These are phyloP conservation scores for Vicia faba DNA, from an alignment of 306 rosid species.

Conservation along the genomic window DNA sequence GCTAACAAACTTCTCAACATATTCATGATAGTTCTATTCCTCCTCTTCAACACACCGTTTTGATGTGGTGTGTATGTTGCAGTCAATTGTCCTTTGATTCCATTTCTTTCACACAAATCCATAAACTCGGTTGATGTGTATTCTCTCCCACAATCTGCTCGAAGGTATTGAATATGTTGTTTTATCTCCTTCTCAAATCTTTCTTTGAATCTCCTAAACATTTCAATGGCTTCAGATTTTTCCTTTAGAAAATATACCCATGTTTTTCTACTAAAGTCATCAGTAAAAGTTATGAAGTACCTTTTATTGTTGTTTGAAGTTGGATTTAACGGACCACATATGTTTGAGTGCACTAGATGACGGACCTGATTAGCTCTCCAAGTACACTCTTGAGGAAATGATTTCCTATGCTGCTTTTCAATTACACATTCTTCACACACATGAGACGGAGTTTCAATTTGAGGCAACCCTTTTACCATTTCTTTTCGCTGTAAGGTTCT, in stretches of 20 bases:
- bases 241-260: neutral
- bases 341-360: neutral
- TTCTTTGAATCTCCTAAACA: slow-evolving; percentile 8
- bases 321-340: neutral
- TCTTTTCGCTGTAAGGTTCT: slow-evolving; percentile 3
- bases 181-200: neutral
- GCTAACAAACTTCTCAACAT: no score
- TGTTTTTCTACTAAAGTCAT: no score
- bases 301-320: neutral
- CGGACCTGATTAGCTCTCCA: neutral
- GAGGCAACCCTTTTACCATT: slow-evolving; percentile 1
- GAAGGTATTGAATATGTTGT: neutral
- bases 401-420: neutral
- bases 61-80: no score
- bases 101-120: no score
- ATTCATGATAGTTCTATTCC: no score
- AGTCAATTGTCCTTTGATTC: no score
- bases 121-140: neutral
- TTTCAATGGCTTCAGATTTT: neutral
- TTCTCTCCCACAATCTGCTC: neutral
- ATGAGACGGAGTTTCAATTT: slow-evolving; percentile 1
- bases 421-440: neutral
- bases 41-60: no score
- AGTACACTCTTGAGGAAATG: neutral
- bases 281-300: no score